phyloP scores from a whole-genome alignment of 2,329 filamentous ascomycete species.

The Emergomyces africanus region DNA sequence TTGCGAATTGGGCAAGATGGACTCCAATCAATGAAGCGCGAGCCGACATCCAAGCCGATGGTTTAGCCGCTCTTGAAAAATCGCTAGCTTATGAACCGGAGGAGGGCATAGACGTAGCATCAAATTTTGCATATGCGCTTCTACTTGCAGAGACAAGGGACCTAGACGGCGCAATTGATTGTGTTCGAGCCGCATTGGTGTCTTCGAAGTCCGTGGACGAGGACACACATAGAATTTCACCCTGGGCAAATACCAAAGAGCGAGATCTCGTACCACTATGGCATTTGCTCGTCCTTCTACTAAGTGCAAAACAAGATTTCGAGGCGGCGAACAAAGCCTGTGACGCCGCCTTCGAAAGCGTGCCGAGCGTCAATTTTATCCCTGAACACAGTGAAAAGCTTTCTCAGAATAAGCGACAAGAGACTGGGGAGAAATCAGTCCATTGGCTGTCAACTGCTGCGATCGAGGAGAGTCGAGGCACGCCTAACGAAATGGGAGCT shows the following conservation, averaged over 20 bases:
- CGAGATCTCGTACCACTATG: constrained; percentile 63
- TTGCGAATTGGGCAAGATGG: constrained; percentile 74
- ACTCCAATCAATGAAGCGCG: constrained; percentile 64
- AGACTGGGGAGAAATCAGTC: constrained; percentile 11
- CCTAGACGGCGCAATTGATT: constrained; percentile 64
- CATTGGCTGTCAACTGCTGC: constrained; percentile 1
- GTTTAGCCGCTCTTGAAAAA: constrained; percentile 61
- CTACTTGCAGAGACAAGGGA: constrained; percentile 81
- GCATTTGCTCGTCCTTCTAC: constrained; percentile 76
- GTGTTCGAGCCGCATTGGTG: constrained; percentile 62
- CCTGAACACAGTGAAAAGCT: constrained; percentile 49
- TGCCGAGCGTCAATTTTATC: constrained; percentile 56
- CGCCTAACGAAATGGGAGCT: constrained; percentile 69
- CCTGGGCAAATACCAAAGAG: constrained; percentile 21
- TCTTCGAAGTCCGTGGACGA: constrained; percentile 25
- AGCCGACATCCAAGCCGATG: constrained; percentile 61
- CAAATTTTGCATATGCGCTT: constrained; percentile 68
- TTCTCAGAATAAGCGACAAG: constrained; percentile 16
- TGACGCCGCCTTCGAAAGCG: constrained; percentile 84
- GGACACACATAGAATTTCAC: constrained; percentile 6
- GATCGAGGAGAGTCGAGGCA: constrained; percentile 26
- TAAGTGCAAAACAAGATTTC: constrained; percentile 80
- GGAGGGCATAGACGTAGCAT: constrained; percentile 56
- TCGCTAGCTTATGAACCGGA: constrained; percentile 56
- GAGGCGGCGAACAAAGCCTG: constrained; percentile 68